phyloP scores from a whole-genome alignment of 345 rosid species.

The Melaleuca quinquenervia region DNA sequence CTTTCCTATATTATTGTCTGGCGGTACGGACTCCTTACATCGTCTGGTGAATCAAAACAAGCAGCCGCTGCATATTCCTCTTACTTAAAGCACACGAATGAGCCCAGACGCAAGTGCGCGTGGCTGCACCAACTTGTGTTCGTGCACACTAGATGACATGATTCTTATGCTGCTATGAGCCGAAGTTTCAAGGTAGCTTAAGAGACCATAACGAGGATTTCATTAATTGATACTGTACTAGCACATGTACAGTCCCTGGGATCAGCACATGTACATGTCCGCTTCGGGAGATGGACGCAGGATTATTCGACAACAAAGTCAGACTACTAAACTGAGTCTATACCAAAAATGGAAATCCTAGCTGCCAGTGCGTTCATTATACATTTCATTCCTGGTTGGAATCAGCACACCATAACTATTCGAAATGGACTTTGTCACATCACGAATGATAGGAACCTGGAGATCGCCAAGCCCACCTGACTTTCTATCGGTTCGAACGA shows the following conservation, averaged over 20 bases:
- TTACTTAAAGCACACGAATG: neutral
- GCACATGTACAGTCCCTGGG: neutral
- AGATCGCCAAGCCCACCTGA: constrained; percentile 90
- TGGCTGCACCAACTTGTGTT: neutral
- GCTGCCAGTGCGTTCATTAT: neutral
- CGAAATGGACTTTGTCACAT: constrained; percentile 75
- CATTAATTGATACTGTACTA: neutral
- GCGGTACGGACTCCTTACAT: neutral
- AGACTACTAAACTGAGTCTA: neutral
- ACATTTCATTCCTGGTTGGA: constrained; percentile 50
- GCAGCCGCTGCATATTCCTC: neutral
- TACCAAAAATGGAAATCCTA: too few species aligned
- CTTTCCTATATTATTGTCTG: neutral
- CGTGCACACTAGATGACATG: neutral
- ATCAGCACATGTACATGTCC: neutral
- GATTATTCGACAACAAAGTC: neutral
- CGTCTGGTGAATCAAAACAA: neutral
- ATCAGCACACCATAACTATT: constrained; percentile 72
- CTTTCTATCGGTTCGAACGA: constrained; percentile 89
- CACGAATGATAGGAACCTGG: constrained; percentile 68
- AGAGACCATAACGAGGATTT: neutral
- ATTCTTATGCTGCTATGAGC: neutral
- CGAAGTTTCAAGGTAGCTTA: neutral
- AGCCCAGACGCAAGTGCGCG: neutral
- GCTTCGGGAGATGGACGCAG: neutral